phyloP scores from a whole-genome alignment of 2,329 filamentous ascomycete species.

The Cladosporium sp. region DNA sequence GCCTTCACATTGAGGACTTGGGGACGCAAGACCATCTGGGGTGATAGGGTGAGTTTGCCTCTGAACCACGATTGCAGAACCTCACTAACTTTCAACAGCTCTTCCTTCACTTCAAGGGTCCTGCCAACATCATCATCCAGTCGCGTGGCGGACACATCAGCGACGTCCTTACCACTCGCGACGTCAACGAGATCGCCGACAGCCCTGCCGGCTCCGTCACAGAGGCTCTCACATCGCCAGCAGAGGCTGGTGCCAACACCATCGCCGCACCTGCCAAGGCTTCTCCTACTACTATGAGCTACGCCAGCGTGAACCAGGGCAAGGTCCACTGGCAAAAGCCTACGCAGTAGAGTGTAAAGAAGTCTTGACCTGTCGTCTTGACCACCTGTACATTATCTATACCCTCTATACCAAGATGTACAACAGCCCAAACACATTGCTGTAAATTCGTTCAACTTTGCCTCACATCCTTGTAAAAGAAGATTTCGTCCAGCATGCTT shows the following conservation, averaged over 20 bases:
- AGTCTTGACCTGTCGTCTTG: neutral
- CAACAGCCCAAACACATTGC: constrained; percentile 9
- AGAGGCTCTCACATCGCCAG: constrained; percentile 49
- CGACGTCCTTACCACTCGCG: constrained; percentile 73
- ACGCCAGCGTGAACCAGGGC: constrained; percentile 38
- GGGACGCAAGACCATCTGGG: constrained; percentile 83
- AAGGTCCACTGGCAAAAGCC: constrained; percentile 37
- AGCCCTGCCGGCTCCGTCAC: constrained; percentile 71
- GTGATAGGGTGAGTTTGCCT: constrained; percentile 65
- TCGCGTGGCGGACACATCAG: constrained; percentile 78
- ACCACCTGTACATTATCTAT: constrained; percentile 17
- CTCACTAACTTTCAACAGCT: constrained; percentile 49
- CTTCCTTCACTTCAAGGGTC: constrained; percentile 87
- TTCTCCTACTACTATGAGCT: constrained; percentile 37
- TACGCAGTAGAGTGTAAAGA: neutral
- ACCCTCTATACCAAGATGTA: constrained; percentile 22
- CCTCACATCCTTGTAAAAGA: constrained; percentile 62
- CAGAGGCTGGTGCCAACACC: constrained; percentile 31
- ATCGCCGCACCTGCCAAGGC: constrained; percentile 26
- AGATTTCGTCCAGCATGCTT: constrained; percentile 54
- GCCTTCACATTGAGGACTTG: constrained; percentile 73
- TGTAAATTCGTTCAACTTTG: neutral
- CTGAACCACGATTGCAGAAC: neutral
- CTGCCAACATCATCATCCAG: constrained; percentile 82
- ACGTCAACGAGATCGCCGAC: constrained; percentile 90